These are phyloP conservation scores for Pythium vanterpoolii DNA, from an alignment of 352 stramenopile species.

Conservation along the genomic window DNA sequence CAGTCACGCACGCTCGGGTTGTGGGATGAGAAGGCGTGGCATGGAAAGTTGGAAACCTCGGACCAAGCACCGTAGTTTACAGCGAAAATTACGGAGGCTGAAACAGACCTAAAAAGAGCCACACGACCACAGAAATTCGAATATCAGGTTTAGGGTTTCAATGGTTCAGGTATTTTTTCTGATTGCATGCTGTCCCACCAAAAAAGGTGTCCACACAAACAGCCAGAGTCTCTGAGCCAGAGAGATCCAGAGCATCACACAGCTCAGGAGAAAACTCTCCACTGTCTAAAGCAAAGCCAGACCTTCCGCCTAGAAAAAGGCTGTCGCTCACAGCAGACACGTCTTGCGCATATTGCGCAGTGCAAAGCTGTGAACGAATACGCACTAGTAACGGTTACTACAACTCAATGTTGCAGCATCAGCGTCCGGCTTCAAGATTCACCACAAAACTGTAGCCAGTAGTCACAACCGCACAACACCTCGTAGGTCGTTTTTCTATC, in stretches of 20 bases:
- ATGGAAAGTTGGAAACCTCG: conserved; percentile 14
- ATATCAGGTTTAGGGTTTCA: conserved; percentile 1
- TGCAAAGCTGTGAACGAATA: background rate
- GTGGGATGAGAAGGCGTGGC: conserved; percentile 13
- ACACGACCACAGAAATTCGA: too few species aligned
- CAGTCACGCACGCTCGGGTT: conserved; percentile 13
- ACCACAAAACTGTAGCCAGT: background rate
- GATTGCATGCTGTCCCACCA: background rate
- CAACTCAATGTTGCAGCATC: background rate
- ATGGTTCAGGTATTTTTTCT: background rate
- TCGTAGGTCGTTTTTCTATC: background rate
- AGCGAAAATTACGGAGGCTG: background rate
- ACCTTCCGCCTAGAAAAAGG: too few species aligned
- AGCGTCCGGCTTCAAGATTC: background rate
- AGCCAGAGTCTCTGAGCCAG: background rate
- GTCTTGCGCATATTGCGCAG: too few species aligned
- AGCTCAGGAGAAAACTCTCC: background rate
- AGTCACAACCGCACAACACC: conserved; percentile 8
- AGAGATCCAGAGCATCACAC: conserved; percentile 1
- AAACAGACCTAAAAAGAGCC: conserved; percentile 3
- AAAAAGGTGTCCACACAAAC: background rate
- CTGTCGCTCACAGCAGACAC: too few species aligned
- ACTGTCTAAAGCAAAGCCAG: background rate
- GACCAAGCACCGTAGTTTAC: background rate
- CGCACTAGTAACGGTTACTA: background rate